phyloP scores from a whole-genome alignment of 2,329 filamentous ascomycete genomes.

The Tolypocladium cylindrosporum region DNA sequence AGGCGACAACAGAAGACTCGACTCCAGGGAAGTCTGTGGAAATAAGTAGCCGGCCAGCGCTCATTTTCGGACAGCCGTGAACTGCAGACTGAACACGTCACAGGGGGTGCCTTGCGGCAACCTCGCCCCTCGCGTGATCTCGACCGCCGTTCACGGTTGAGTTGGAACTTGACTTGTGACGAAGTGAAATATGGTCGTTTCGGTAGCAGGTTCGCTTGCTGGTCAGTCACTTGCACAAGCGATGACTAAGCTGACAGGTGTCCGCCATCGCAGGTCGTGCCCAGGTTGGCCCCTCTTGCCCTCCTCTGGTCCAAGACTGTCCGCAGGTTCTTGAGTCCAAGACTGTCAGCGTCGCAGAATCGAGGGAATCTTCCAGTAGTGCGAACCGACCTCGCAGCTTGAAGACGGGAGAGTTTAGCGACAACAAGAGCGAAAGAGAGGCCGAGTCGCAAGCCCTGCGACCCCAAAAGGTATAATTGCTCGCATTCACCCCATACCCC shows the following conservation, averaged over 20 bases:
- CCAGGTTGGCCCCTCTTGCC: too few species aligned
- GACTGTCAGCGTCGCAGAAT: too few species aligned
- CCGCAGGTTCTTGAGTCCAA: too few species aligned
- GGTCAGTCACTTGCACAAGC: background rate
- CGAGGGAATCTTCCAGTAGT: too few species aligned
- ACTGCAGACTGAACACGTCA: background rate
- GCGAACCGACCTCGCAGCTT: slow-evolving; percentile 9
- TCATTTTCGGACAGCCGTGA: background rate
- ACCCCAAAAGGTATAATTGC: background rate
- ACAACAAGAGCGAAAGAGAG: slow-evolving; percentile 1
- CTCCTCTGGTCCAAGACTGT: too few species aligned
- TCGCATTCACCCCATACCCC: background rate
- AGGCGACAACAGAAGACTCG: background rate
- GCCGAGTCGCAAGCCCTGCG: too few species aligned
- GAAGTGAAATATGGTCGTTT: background rate
- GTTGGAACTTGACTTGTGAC: background rate
- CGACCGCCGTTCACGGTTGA: background rate
- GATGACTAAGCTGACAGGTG: background rate
- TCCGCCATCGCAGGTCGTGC: background rate
- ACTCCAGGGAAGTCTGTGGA: background rate
- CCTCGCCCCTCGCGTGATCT: background rate
- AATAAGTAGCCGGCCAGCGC: background rate
- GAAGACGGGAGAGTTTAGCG: slow-evolving; percentile 6
- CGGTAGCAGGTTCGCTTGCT: background rate
- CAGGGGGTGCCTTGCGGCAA: background rate